These are phyloP conservation scores for Drechslerella coelobrocha DNA, from an alignment of 2,329 filamentous ascomycete genomes.

Conservation along the genomic window DNA sequence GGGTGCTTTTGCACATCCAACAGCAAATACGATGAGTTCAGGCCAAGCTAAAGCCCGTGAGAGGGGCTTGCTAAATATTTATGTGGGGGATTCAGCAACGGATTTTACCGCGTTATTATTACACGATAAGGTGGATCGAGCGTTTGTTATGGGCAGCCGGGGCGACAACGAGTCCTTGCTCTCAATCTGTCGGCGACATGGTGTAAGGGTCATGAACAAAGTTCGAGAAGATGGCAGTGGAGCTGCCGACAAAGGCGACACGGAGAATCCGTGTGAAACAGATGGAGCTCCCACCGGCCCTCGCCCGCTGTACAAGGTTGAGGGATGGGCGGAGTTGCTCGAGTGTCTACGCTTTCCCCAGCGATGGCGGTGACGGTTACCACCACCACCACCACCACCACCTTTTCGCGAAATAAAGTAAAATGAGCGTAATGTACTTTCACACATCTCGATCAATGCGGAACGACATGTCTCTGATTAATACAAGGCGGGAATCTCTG, in stretches of 20 bases:
- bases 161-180: conserved; percentile 28
- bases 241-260: conserved; percentile 14
- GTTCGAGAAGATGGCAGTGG: conserved; percentile 10
- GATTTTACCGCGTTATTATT: conserved; percentile 48
- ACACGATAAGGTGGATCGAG: conserved; percentile 17
- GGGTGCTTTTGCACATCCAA: too few species aligned
- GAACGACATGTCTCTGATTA: too few species aligned
- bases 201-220: conserved; percentile 23
- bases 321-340: conserved; percentile 29
- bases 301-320: conserved; percentile 16
- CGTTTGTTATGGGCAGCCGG: conserved; percentile 41
- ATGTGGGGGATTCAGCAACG: conserved; percentile 43
- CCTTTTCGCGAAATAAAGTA: too few species aligned
- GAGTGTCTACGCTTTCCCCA: conserved; percentile 27
- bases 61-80: conserved; percentile 27
- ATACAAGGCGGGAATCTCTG: too few species aligned
- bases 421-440: too few species aligned
- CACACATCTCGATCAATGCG: too few species aligned
- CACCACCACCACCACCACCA: too few species aligned
- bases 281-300: conserved; percentile 2
- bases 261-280: conserved; percentile 32
- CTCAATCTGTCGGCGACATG: conserved; percentile 29
- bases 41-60: neutral
- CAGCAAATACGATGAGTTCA: too few species aligned
- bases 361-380: conserved; percentile 26